Evolutionary conservation across 306 rosid genomes (phyloP), one percentile per base, ranked within the genome.

Genomic region (Delonix regia): DNA sequence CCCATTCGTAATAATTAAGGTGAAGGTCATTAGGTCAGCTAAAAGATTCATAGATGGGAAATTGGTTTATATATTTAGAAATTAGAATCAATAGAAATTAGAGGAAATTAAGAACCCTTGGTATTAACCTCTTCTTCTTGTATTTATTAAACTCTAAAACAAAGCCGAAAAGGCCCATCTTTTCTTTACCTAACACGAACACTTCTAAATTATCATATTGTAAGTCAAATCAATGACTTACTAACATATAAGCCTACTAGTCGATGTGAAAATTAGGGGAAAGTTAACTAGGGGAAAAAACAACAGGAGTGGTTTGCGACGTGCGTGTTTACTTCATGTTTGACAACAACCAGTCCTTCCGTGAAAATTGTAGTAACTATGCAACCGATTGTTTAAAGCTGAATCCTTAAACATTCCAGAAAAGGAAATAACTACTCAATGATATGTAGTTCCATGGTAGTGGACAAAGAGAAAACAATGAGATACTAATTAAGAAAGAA

Each of bases 331-430:
- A 78, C 27, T 74, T 80, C 78, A 80, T 69, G 75, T 63, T 51
- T 28, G 71, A 74, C 69, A 64, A 79, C 75, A 59, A 65, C 39
- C 13, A 21, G 18, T 27, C 11, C 41, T 60, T 72, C 33, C 73
- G 77, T 57, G 51, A 72, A 77, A 80, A 80, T 80, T 41, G 80
- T 66, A 66, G 59, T 69, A 57, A 25, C 12, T 25, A 5, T 53
- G 36, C 36, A 1, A 57, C 18, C 48, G 27, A 22, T 73, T 24
- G 68, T 30, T 48, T 21, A 44, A 53, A 86, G 33, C 63, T 48
- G 51, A 85, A 87, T 61, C 83, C 73, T 68, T 76, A 82, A 85
- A 78, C 82, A 79, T 53, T 56, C 57, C 67, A 75, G 48, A 25
- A 64, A 62, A 72, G 33, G 34, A 47, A 36, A 70, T 47, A 60